Evolutionary conservation across 257 asterid genomes (phyloP), one percentile per base, ranked within the genome.

Genomic region (Solanum appendiculatum): DNA sequence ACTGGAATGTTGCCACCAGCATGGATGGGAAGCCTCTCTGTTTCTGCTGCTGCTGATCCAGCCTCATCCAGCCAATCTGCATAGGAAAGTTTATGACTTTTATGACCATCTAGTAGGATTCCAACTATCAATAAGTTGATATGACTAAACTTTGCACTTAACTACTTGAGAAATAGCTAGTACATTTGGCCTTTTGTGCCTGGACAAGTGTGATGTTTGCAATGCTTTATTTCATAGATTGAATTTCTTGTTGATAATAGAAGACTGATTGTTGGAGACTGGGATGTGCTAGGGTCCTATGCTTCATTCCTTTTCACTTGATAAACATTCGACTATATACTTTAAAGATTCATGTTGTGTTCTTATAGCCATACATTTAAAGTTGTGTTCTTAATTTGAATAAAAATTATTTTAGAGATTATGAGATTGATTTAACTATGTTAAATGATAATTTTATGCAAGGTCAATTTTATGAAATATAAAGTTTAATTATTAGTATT

Each of bases 1-100:
- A 94, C 95, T 21, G 95, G 98, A 63, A 93, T 94, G 98, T 7
- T 80, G 78, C 96, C 95, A 0, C 98, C 98, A 0, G 25, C 93
- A 23, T 94, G 96, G 96, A 85, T 93, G 91, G 92, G 91, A 77
- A 42, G 39, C 83, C 60, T 42, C n/a, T 0, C 83, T 25, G 37
- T 42, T 77, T 25, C 83, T 77, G 37, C 78, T 70, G 25, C 78
- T 70, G 44, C 60, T 77, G n/a, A 77, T 77, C 83, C 83, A 40
- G 83, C 60, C 37, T 25, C 83, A 77, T 77, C 83, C 83, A 42
- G 16, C 63, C 83, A 15, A 39, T 75, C 83, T 40, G n/a, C 83
- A 77, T 42, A 42, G 36, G 60, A 42, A 75, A n/a, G 7, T 25
- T 42, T 7, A 25, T 3, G 51, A 75, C 54, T 75, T 75, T 12